Evolutionary conservation across 1,139 yeast genomes (phyloP), one percentile per base, ranked within the genome.

Genomic region (Geotrichum cucujoidarum): DNA sequence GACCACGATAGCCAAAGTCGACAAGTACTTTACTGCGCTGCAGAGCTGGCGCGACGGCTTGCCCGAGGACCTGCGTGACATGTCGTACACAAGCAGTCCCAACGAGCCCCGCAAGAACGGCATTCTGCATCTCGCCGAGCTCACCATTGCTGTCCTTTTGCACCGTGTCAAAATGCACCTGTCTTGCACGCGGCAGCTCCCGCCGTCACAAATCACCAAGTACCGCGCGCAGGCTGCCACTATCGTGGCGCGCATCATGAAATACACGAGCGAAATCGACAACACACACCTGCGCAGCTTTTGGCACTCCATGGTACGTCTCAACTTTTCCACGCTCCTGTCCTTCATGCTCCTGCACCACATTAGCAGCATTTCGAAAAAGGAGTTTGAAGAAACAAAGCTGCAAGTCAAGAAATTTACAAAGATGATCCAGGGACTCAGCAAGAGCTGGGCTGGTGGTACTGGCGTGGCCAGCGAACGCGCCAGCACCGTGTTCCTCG

Each of bases 221-320:
- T 60, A 59, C 39, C 61, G 70, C 18, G 57, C 53, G 2, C 58
- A 57, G 32, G 68, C 68, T 1, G 53, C 55, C 1, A 66, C 58
- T 27, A 55, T 63, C 11, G 64, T 67, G 8, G 62, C 60, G 34
- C 47, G 63, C 8, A 59, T 67, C 32, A 53, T 65, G 40, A 54
- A 53, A 27, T 66, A 64, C 51, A 64, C 68, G 0, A 51, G 63
- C 11, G 67, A 61, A 27, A 65, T 67, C 44, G 61, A 67, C n/a
- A 70, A 67, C 47, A 55, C 66, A 22, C 70, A 67, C 50, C 49
- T 66, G 30, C 66, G 64, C 51, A 68, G 69, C 3, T 67, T 64
- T 47, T 67, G 70, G 70, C 62, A 65, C 32, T 57, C 68, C 4
- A 57, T 64, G 33, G 58, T 66, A 18, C 55, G 66, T 14, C 59